Evolutionary conservation across 1,284 basidiomycete genomes (phyloP), one percentile per base, ranked within the genome.

Genomic region (Ceratobasidium sp.): DNA sequence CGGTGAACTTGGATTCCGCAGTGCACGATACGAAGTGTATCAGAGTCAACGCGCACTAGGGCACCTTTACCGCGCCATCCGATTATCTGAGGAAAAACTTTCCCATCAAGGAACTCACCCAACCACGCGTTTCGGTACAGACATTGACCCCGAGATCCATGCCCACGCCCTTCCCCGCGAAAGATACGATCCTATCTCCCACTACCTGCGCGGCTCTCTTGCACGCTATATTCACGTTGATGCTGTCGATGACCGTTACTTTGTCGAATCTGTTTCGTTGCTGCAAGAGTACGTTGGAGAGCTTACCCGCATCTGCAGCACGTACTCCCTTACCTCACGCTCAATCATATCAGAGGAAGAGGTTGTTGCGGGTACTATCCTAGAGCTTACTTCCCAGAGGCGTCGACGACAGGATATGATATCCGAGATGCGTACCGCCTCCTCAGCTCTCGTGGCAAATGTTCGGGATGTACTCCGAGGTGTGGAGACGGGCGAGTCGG

Each of bases 291-390:
- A 90, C 75, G 75, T 77, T 13, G 83, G 85, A 69, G 88, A 91
- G 75, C 77, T 92, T 69, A 77, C 80, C 29, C 90, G 88, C 75
- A 87, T 90, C 59, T 84, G 85, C 73, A 77, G 81, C n/a, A 88
- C 86, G 0, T 88, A 89, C 74, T 84, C 87, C 0, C 76, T 91
- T 21, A 84, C 87, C 4, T 82, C 84, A 58, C 78, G 80, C 13
- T 81, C 84, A 2, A 85, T 83, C 13, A 79, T 92, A 36, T 77
- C 82, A 4, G 90, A 91, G 74, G 87, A 87, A 64, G 90, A 92
- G 73, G 80, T 90, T 25, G 85, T 90, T 1, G 78, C 86, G 7
- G 88, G 89, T 14, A 86, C 87, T 0, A 91, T 92, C 70, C 77
- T 89, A 44, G 86, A 85, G 0, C 85, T 85, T 47, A 79, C 76